Percentiles rank a stretch among this genome's conserved stretches.
Evolutionary conservation across 2,329 filamentous ascomycete species (phyloP).

Genomic region (Exophiala phaeomuriformis): DNA sequence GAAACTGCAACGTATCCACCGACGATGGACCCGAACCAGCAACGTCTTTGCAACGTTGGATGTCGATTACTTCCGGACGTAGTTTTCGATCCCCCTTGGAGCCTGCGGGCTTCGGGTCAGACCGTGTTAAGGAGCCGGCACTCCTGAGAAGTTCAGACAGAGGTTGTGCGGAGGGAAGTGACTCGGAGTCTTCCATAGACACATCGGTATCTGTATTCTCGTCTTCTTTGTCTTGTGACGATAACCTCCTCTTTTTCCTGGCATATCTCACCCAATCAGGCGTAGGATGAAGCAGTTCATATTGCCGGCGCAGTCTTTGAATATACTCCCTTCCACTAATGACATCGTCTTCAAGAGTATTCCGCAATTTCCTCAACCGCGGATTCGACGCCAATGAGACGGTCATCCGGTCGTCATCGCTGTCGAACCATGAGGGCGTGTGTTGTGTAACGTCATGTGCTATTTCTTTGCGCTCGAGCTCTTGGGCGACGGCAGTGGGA

Average conservation of each 20-base stretch:
- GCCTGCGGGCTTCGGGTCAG: slow-evolving; percentile 33
- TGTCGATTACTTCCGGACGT: slow-evolving; percentile 79
- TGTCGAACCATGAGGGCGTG: slow-evolving; percentile 77
- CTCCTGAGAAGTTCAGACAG: slow-evolving; percentile 73
- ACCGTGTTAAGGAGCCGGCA: slow-evolving; percentile 56
- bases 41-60: slow-evolving; percentile 82
- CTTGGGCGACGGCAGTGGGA: slow-evolving; percentile 29
- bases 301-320: slow-evolving; percentile 71
- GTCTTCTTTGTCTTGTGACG: slow-evolving; percentile 36
- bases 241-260: slow-evolving; percentile 21
- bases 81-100: slow-evolving; percentile 56
- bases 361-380: slow-evolving; percentile 73
- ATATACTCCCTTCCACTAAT: slow-evolving; percentile 82
- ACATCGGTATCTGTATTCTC: slow-evolving; percentile 42
- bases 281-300: slow-evolving; percentile 52
- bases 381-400: slow-evolving; percentile 72
- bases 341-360: slow-evolving; percentile 74
- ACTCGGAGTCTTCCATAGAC: slow-evolving; percentile 45
- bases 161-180: slow-evolving; percentile 62
- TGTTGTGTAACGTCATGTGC: slow-evolving; percentile 27
- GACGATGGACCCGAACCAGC: slow-evolving; percentile 56
- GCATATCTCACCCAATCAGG: slow-evolving; percentile 52
- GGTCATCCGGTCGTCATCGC: slow-evolving; percentile 81
- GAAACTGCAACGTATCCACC: slow-evolving; percentile 79
- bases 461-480: slow-evolving; percentile 33